Percentiles rank a stretch among this genome's conserved stretches.
These are phyloP conservation scores for Ophiostoma australiae DNA, from an alignment of 2,329 filamentous ascomycete genomes.

Conservation along the genomic window DNA sequence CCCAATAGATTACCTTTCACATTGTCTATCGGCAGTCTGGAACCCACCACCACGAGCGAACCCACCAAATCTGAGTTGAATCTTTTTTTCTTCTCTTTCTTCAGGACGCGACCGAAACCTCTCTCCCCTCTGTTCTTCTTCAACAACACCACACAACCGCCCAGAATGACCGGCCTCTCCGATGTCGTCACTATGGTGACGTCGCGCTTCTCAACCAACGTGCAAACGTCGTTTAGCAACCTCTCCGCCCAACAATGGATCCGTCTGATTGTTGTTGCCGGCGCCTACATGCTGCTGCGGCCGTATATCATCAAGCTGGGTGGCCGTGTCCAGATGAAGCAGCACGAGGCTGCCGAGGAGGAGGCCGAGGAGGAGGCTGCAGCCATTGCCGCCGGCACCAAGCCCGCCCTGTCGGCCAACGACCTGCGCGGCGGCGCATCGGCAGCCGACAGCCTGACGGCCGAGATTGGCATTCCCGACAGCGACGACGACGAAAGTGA, in stretches of 20 bases:
- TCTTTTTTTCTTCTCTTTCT: neutral
- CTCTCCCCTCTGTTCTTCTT: neutral
- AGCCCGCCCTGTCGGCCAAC: constrained; percentile 55
- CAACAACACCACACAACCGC: neutral
- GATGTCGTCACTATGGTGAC: constrained; percentile 30
- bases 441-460: constrained; percentile 43
- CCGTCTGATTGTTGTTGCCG: constrained; percentile 65
- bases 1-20: neutral
- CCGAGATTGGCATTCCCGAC: constrained; percentile 32
- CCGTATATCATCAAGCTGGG: constrained; percentile 68
- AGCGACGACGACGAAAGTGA: constrained; percentile 36
- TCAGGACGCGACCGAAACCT: neutral
- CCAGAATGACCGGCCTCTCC: constrained; percentile 31
- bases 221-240: constrained; percentile 45
- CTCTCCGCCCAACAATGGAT: constrained; percentile 55
- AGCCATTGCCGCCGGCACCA: constrained; percentile 40
- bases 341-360: constrained; percentile 57
- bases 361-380: constrained; percentile 43
- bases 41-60: neutral
- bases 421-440: constrained; percentile 43
- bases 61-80: neutral
- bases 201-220: constrained; percentile 45
- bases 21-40: neutral
- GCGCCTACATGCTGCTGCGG: constrained; percentile 67
- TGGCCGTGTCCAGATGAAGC: constrained; percentile 57